Base-by-base conservation (phyloP, 208 protist genomes). In the Lotmaria passim region DNA sequence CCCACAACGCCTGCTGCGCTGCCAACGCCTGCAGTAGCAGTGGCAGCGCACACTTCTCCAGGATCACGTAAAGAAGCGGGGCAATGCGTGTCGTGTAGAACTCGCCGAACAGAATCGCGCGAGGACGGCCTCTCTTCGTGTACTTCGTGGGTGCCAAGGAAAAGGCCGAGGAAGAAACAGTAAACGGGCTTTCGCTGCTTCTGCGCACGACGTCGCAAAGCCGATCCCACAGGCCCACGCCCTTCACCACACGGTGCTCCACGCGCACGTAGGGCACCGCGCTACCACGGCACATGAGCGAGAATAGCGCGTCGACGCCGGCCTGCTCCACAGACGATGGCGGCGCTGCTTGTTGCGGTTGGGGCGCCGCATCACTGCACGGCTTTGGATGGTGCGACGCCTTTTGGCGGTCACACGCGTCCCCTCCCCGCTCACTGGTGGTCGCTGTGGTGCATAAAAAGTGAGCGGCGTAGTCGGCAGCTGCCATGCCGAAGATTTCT, bases 401-500 rank as follows among this genome's bases (percentile, higher is more conserved):
- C n/a, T n/a, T n/a, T n/a, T n/a, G n/a, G n/a, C n/a, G n/a, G n/a
- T n/a, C n/a, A n/a, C n/a, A n/a, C n/a, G n/a, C n/a, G n/a, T n/a
- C n/a, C n/a, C n/a, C n/a, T n/a, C 46, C 24, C 43, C 12, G 43
- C 5, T 7, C 21, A 21, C 15, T 6, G 15, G 43, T 10, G 4
- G 5, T 47, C 43, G 46, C 23, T 51, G 17, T 51, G 21, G 46
- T 5, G 48, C 26, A 34, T 12, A 57, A n/a, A 47, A 81, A 76
- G 59, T 79, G 65, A 0, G n/a, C 26, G 3, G 17, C 43, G 63
- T 82, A 82, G 31, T 47, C 41, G 26, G 5, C 43, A 7, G 23
- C 4, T 3, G 56, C n/a, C 78, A 84, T 76, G 30, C 74, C 79
- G 38, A 81, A 84, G 63, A 81, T 33, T 8, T 24, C 30, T 52